Percentiles rank a stretch among this genome's conserved stretches.
Evolutionary conservation across 108 stramenopile species (phyloP).

Genomic region (Fragilariopsis cylindrus): DNA sequence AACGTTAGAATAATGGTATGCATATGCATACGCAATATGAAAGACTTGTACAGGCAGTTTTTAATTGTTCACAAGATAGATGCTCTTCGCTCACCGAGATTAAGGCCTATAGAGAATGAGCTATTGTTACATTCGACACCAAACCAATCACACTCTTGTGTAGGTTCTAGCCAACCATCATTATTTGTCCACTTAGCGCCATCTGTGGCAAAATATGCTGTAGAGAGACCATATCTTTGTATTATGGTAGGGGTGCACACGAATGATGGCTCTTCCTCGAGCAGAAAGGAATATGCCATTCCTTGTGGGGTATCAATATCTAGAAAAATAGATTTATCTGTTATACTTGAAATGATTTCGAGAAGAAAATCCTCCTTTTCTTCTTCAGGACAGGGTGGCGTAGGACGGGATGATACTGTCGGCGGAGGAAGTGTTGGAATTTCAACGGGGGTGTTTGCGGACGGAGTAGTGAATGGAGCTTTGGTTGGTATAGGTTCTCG

Average conservation of each 20-base stretch:
- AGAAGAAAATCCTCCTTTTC: conserved; percentile 13
- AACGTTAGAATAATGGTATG: neutral
- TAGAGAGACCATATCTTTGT: conserved; percentile 46
- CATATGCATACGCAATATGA: too few relatives aligned
- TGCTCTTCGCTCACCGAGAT: conserved; percentile 26
- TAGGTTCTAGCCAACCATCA: conserved; percentile 27
- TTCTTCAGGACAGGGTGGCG: neutral
- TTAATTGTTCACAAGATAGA: neutral
- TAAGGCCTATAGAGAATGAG: conserved; percentile 14
- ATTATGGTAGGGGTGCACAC: conserved; percentile 25
- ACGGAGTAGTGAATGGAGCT: neutral
- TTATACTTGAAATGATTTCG: conserved; percentile 13
- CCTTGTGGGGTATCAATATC: conserved; percentile 24
- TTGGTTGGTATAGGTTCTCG: neutral
- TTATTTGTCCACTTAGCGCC: conserved; percentile 30
- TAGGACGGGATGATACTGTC: neutral
- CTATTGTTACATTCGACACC: conserved; percentile 46
- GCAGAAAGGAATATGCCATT: conserved; percentile 25
- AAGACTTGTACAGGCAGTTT: too few relatives aligned
- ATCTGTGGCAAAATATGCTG: conserved; percentile 47
- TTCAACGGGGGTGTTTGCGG: neutral
- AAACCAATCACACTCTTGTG: conserved; percentile 52
- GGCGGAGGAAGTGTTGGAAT: neutral
- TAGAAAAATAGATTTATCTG: conserved; percentile 11
- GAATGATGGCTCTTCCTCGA: conserved; percentile 3